Evolutionary conservation across 768 basidiomycete species (phyloP).

Genomic region (Rhizopogon roseolus): DNA sequence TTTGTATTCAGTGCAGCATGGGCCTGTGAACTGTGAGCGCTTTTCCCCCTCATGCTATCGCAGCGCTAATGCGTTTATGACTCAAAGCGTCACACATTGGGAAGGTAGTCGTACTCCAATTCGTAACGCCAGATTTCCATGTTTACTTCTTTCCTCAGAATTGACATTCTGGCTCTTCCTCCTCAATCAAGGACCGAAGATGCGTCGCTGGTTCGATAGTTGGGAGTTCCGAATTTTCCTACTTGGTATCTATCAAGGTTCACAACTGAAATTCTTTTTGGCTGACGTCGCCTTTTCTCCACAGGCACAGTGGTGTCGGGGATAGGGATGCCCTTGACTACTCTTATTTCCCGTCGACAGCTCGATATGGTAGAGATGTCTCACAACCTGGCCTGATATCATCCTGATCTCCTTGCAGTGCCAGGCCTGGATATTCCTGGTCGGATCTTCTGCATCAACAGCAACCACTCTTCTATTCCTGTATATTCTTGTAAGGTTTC

Average conservation of each 20-base stretch:
- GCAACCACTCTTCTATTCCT: slow-evolving; percentile 66
- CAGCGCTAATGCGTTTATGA: slow-evolving; percentile 2
- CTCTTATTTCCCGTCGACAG: slow-evolving; percentile 52
- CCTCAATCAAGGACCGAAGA: slow-evolving; percentile 66
- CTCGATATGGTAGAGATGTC: slow-evolving; percentile 46
- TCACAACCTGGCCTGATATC: background rate
- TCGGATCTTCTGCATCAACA: slow-evolving; percentile 62
- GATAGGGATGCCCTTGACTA: slow-evolving; percentile 68
- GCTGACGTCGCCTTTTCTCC: slow-evolving; percentile 9
- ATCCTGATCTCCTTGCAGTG: slow-evolving; percentile 37
- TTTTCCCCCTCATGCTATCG: slow-evolving; percentile 1
- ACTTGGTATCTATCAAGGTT: slow-evolving; percentile 39
- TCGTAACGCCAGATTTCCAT: background rate
- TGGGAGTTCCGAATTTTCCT: slow-evolving; percentile 77
- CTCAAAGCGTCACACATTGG: slow-evolving; percentile 65
- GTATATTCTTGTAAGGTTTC: slow-evolving; percentile 68
- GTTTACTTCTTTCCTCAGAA: slow-evolving; percentile 35
- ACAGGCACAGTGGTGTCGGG: slow-evolving; percentile 61
- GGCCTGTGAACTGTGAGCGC: slow-evolving; percentile 70
- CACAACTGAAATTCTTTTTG: slow-evolving; percentile 1
- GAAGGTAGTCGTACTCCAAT: slow-evolving; percentile 47
- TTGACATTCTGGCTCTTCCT: slow-evolving; percentile 82
- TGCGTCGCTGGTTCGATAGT: slow-evolving; percentile 75
- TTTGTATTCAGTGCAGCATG: slow-evolving; percentile 71
- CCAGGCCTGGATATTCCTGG: slow-evolving; percentile 71